Percentiles rank a stretch among this genome's conserved stretches.
Conservation (phyloP, 164 flowering plant genomes). For the Paratinospora sagittata region DNA sequence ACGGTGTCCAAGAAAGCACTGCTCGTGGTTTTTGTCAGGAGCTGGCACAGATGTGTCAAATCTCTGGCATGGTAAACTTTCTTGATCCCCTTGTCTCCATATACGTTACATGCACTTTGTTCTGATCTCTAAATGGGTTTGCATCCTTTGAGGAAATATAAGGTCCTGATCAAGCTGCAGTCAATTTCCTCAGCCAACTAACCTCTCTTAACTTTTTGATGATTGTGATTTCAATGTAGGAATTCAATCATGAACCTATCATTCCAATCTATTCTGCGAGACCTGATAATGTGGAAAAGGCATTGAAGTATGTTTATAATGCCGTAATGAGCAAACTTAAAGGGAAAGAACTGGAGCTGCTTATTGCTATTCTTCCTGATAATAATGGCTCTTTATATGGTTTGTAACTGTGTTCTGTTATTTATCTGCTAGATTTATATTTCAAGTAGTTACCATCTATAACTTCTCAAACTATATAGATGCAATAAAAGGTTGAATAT, state of each 20-base stretch:
- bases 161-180: not conserved
- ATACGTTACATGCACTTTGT: not conserved
- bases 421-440: too few species aligned
- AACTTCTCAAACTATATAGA: too few species aligned
- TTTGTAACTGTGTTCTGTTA: not conserved
- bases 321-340: slow-evolving; percentile 33
- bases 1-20: slow-evolving; percentile 43
- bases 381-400: slow-evolving; percentile 15
- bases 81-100: slow-evolving; percentile 2
- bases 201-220: not conserved
- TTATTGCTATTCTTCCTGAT: slow-evolving; percentile 15
- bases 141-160: not conserved
- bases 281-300: slow-evolving; percentile 55
- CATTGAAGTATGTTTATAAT: slow-evolving; percentile 35
- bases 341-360: slow-evolving; percentile 16
- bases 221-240: slow-evolving; percentile 23
- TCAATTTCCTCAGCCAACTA: not conserved
- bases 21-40: slow-evolving; percentile 52
- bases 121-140: not conserved
- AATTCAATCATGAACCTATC: slow-evolving; percentile 49
- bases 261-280: slow-evolving; percentile 38
- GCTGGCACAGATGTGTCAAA: slow-evolving; percentile 56
- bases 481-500: too few species aligned
- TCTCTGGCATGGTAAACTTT: slow-evolving; percentile 54
- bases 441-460: too few species aligned